phyloP scores from a whole-genome alignment of 2,329 filamentous ascomycete genomes.

The Hansfordia pulvinata region DNA sequence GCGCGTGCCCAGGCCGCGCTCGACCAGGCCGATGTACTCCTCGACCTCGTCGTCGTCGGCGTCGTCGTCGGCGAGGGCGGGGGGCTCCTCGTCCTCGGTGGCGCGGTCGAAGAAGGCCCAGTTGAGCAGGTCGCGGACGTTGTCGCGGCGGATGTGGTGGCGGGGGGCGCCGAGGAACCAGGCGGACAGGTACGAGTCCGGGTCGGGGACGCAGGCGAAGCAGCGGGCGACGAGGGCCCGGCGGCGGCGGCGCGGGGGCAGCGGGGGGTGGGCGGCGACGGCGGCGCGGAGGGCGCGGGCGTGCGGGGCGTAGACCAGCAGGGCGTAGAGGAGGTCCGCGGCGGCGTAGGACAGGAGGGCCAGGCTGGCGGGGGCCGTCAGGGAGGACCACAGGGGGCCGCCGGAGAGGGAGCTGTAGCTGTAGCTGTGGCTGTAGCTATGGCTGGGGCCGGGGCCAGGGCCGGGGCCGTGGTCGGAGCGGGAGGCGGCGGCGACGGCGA shows the following conservation, averaged over 20 bases:
- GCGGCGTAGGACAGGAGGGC: slow-evolving; percentile 16
- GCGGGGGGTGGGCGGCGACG: slow-evolving; percentile 26
- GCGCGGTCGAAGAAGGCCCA: slow-evolving; percentile 51
- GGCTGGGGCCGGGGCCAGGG: no score
- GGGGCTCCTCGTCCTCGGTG: slow-evolving; percentile 10
- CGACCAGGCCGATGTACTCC: slow-evolving; percentile 33
- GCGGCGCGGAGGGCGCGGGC: slow-evolving; percentile 20
- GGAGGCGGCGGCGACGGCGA: no score
- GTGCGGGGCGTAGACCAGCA: slow-evolving; percentile 27
- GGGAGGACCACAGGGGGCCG: slow-evolving; percentile 4
- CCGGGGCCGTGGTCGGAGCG: no score
- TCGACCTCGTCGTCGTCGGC: slow-evolving; percentile 27
- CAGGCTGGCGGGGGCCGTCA: slow-evolving; percentile 7
- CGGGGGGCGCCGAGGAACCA: slow-evolving; percentile 53
- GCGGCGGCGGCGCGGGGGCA: slow-evolving; percentile 31
- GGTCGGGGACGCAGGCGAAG: slow-evolving; percentile 37
- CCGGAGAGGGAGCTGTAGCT: slow-evolving; percentile 9
- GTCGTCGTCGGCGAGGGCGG: slow-evolving; percentile 10
- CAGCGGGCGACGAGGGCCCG: slow-evolving; percentile 41
- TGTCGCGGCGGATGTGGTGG: slow-evolving; percentile 49
- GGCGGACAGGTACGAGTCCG: slow-evolving; percentile 40
- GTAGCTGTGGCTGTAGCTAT: no score
- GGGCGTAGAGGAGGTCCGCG: slow-evolving; percentile 27
- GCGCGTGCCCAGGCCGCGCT: slow-evolving; percentile 33
- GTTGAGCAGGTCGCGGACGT: slow-evolving; percentile 50